These are phyloP conservation scores for Cryphonectria japonica DNA, from an alignment of 2,329 filamentous ascomycete species.

Conservation along the genomic window DNA sequence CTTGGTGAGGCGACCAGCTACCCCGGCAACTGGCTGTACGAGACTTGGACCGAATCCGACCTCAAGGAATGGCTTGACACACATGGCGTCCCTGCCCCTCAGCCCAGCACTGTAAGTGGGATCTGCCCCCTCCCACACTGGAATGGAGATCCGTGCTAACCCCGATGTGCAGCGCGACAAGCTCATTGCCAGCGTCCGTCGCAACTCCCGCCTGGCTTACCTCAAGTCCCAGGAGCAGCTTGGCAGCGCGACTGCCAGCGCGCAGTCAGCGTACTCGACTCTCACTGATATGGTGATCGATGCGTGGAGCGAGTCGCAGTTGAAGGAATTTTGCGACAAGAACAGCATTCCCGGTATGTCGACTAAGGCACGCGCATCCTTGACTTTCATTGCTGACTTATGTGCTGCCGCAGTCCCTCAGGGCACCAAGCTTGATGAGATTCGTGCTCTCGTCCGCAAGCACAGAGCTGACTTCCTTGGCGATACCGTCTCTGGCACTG, in stretches of 20 bases:
- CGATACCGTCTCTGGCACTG: slow-evolving; percentile 63
- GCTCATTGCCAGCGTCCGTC: slow-evolving; percentile 84
- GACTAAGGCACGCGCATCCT: not conserved
- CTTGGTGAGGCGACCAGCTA: slow-evolving; percentile 78
- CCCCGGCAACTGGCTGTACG: slow-evolving; percentile 90
- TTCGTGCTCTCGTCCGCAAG: slow-evolving; percentile 87
- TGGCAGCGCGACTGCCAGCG: slow-evolving; percentile 64
- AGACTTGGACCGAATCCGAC: slow-evolving; percentile 89
- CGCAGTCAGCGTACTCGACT: slow-evolving; percentile 71
- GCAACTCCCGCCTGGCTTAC: slow-evolving; percentile 82
- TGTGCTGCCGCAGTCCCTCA: slow-evolving; percentile 70
- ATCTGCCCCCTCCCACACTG: accelerated
- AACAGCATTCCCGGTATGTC: slow-evolving; percentile 67
- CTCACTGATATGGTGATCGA: slow-evolving; percentile 85
- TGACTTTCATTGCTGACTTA: slow-evolving; percentile 23
- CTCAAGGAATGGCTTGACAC: slow-evolving; percentile 92
- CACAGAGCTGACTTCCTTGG: slow-evolving; percentile 74
- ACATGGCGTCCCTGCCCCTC: slow-evolving; percentile 82
- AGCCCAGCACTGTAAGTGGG: slow-evolving; percentile 64
- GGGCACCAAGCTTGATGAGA: slow-evolving; percentile 86
- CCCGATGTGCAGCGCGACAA: slow-evolving; percentile 67
- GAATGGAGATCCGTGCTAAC: slow-evolving; percentile 31
- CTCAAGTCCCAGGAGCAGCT: slow-evolving; percentile 66
- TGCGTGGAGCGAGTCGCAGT: slow-evolving; percentile 83
- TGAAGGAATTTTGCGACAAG: slow-evolving; percentile 93